A percentile compares a stretch with the other conserved stretches of the same genome.
These are phyloP conservation scores for Trametes villosa DNA, from an alignment of 768 basidiomycete species.

Conservation along the genomic window DNA sequence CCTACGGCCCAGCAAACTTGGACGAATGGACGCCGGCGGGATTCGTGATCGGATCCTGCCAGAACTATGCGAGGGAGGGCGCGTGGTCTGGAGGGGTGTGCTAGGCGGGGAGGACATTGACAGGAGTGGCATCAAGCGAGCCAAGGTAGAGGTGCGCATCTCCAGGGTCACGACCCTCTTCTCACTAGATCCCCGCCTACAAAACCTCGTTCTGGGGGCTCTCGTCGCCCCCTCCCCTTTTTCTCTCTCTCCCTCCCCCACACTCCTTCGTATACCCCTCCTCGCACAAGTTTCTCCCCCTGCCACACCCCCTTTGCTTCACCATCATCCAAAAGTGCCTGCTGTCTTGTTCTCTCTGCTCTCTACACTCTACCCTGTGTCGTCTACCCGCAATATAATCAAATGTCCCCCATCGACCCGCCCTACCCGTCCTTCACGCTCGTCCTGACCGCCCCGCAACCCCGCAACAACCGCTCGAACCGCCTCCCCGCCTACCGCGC, in stretches of 20 bases:
- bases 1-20: neutral
- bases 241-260: neutral
- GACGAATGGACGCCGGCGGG: neutral
- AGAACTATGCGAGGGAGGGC: neutral
- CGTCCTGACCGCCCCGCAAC: neutral
- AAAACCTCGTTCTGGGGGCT: neutral
- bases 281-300: neutral
- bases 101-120: neutral
- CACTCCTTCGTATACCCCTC: neutral
- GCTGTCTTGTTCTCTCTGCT: neutral
- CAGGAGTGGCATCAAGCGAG: slow-evolving; percentile 3
- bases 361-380: neutral
- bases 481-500: slow-evolving; percentile 16
- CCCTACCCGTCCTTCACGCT: slow-evolving; percentile 14
- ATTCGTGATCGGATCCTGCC: neutral
- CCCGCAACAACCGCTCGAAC: slow-evolving; percentile 1
- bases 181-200: slow-evolving; percentile 1
- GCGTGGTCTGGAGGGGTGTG: neutral
- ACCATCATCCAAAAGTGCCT: neutral
- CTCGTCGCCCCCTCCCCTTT: neutral
- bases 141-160: slow-evolving; percentile 9
- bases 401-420: slow-evolving; percentile 15
- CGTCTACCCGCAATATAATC: neutral
- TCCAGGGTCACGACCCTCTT: slow-evolving; percentile 1
- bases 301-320: neutral